phyloP scores from a whole-genome alignment of 2,329 filamentous ascomycete genomes.

The Fusarium veterinarium region DNA sequence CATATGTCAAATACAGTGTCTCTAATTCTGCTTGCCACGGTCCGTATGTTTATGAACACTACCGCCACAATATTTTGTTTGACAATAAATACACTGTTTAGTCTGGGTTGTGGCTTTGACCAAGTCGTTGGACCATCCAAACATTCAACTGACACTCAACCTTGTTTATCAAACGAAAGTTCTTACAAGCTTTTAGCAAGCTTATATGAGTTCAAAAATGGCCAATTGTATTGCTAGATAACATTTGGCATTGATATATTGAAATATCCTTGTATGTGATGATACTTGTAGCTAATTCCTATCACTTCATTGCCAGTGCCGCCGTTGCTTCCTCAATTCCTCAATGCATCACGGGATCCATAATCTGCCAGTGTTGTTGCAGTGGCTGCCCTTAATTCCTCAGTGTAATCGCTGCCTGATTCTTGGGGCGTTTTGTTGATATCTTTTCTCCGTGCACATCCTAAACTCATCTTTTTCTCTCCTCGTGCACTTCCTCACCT shows the following conservation, averaged over 20 bases:
- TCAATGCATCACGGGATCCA: not conserved
- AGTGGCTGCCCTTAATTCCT: not conserved
- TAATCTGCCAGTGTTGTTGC: not conserved
- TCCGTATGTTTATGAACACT: not conserved
- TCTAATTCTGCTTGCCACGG: not conserved
- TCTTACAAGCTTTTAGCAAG: not conserved
- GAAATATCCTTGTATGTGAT: not conserved
- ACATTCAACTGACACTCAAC: not conserved
- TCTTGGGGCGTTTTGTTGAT: not conserved
- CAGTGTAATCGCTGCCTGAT: not conserved
- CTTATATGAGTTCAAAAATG: not conserved
- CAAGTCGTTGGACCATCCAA: not conserved
- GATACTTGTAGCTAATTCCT: not conserved
- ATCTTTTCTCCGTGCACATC: not conserved
- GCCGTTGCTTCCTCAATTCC: not conserved
- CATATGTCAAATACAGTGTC: not conserved
- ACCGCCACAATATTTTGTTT: not conserved
- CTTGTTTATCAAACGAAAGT: not conserved
- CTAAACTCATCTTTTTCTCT: not conserved
- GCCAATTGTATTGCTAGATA: not conserved
- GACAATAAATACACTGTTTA: not conserved
- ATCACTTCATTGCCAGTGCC: conserved; percentile 3
- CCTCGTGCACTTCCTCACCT: conserved; percentile 3
- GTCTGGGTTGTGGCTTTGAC: not conserved
- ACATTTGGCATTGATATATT: not conserved